Evolutionary conservation across 371 early-diverging fungal genomes (phyloP).

Genomic region (Circinella minor): DNA sequence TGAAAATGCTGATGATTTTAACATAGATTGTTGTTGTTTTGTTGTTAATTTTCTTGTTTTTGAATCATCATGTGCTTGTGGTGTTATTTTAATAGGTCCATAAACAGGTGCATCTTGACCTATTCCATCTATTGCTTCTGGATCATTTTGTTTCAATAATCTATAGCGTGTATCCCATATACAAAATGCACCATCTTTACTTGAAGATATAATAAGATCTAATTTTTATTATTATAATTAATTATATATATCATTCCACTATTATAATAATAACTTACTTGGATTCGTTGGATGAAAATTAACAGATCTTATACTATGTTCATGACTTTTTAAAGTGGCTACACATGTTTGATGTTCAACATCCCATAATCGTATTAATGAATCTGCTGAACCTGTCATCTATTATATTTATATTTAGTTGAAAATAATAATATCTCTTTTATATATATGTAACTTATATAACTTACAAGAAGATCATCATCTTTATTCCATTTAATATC

Average conservation of each 20-base stretch:
- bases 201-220: constrained; percentile 65
- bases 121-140: background rate
- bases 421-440: no score
- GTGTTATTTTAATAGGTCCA: constrained; percentile 23
- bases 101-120: constrained; percentile 24
- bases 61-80: constrained; percentile 26
- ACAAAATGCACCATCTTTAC: constrained; percentile 66
- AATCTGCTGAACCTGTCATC: constrained; percentile 68
- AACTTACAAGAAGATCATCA: constrained; percentile 48
- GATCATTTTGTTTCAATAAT: constrained; percentile 7
- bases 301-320: constrained; percentile 58
- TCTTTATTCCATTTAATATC: constrained; percentile 65
- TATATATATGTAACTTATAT: background rate
- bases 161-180: constrained; percentile 69
- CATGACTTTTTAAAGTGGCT: constrained; percentile 57
- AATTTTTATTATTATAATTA: background rate
- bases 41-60: background rate
- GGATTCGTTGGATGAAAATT: constrained; percentile 57
- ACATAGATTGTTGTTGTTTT: background rate
- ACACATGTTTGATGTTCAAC: constrained; percentile 47
- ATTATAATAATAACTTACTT: constrained; percentile 36
- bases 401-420: constrained; percentile 4
- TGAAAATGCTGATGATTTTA: background rate
- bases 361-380: constrained; percentile 65
- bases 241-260: no score